phyloP scores from a whole-genome alignment of 495 filamentous ascomycete species.

The Ramalina intermedia region DNA sequence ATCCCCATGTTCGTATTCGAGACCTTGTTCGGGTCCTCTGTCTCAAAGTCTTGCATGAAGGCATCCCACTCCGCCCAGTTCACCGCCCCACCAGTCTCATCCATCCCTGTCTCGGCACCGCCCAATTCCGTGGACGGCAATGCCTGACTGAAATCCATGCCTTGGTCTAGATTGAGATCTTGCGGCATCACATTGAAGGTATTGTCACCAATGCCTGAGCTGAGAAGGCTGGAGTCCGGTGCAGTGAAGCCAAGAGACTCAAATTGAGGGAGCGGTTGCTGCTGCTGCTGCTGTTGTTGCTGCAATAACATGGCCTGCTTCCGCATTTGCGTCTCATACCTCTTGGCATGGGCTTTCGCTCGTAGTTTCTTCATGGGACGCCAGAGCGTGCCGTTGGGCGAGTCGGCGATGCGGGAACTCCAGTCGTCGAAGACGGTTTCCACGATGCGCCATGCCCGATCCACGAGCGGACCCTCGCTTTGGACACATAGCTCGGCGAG shows the following conservation, averaged over 20 bases:
- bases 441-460: slow-evolving; percentile 70
- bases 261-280: slow-evolving; percentile 10
- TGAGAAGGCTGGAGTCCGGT: neutral
- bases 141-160: neutral
- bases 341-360: slow-evolving; percentile 23
- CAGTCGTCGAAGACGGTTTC: slow-evolving; percentile 42
- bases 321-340: slow-evolving; percentile 3
- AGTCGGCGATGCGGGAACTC: slow-evolving; percentile 34
- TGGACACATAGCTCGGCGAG: slow-evolving; percentile 66
- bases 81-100: slow-evolving; percentile 1
- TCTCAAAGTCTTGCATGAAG: slow-evolving; percentile 36
- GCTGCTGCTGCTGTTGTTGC: slow-evolving; percentile 4
- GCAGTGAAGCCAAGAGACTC: neutral
- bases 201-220: neutral
- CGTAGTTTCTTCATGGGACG: slow-evolving; percentile 57
- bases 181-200: neutral
- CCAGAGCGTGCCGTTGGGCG: slow-evolving; percentile 55
- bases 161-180: neutral
- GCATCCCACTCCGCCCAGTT: slow-evolving; percentile 35
- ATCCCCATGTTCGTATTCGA: neutral
- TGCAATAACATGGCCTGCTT: neutral
- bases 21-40: slow-evolving; percentile 9
- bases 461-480: slow-evolving; percentile 50
- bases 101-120: neutral
- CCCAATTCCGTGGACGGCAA: neutral